Evolutionary conservation across 148 eudicot species (phyloP), one percentile per base, ranked within the genome.

Genomic region (Linanthus parryae): DNA sequence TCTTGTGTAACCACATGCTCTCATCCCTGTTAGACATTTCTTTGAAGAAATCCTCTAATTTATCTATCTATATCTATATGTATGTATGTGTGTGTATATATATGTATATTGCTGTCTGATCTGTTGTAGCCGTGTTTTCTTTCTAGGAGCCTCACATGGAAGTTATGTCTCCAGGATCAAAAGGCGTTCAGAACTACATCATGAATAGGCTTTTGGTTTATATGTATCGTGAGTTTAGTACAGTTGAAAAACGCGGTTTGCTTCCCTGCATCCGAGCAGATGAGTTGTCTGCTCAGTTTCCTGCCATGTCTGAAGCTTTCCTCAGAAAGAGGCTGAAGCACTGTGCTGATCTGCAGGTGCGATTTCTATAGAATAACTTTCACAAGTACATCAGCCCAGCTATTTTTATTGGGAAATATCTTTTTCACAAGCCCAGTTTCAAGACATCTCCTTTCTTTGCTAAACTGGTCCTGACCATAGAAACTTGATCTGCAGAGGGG

Each of bases 121-220:
- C 17, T 54, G 45, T 19, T 66, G 55, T 68, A 19, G 40, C 29
- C 48, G 34, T 27, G 40, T 65, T 45, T 13, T 54, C 29, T 49
- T 24, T 76, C 41, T 63, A 92, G 96, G 98, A 92, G 72, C 98
- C 98, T 56, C 89, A 87, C 59, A 71, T 87, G 67, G 98, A 92
- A 66, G 96, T 92, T 42, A 84, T 92, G 90, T 59, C 96, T 63
- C 94, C 98, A 37, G 80, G 72, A 47, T 72, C 98, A 34, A 92
- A 92, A 70, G 62, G 68, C 49, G 76, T 75, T 45, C 96, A 87
- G 71, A 59, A 58, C 31, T 87, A 77, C 57, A 65, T 70, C 22
- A 79, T 78, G 81, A 84, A 81, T 60, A 84, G 98, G 71, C 85
- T 92, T 30, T 65, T 92, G 64, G 94, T 87, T 53, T 79, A 70